phyloP scores from a whole-genome alignment of 441 rosid genomes.

The Lepidium campestre region DNA sequence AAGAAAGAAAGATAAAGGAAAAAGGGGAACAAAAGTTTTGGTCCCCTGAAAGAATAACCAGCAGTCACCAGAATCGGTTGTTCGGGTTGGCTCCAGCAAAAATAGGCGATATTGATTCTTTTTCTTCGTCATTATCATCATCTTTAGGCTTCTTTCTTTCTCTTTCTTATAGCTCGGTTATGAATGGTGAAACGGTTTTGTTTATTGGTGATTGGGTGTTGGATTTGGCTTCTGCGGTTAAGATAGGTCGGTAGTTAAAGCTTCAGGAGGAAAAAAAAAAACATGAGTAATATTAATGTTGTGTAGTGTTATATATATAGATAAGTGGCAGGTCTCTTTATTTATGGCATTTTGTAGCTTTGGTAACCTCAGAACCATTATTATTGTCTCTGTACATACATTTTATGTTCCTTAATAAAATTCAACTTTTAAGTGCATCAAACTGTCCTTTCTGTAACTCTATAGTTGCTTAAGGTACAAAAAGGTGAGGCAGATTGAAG shows the following conservation, averaged over 20 bases:
- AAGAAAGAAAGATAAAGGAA: conserved; percentile 21
- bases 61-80: conserved; percentile 46
- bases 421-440: conserved; percentile 33
- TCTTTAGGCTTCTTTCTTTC: conserved; percentile 10
- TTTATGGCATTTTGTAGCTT: conserved; percentile 40
- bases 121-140: conserved; percentile 40
- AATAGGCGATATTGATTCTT: conserved; percentile 72
- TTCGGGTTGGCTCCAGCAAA: conserved; percentile 44
- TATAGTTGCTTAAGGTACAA: background rate
- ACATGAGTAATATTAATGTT: conserved; percentile 38
- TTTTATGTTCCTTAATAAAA: conserved; percentile 64
- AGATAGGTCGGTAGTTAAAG: conserved; percentile 47
- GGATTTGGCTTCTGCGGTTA: conserved; percentile 27
- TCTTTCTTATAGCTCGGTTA: conserved; percentile 36
- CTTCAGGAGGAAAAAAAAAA: background rate
- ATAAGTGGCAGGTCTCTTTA: background rate
- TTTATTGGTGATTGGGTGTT: conserved; percentile 39
- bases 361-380: conserved; percentile 42
- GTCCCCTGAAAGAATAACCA: conserved; percentile 54
- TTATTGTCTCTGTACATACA: conserved; percentile 73
- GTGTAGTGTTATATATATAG: conserved; percentile 44
- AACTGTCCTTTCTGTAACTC: background rate
- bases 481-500: background rate
- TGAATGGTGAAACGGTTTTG: conserved; percentile 48
- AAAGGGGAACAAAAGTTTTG: conserved; percentile 29